These are phyloP conservation scores for Fusarium ramigenum DNA, from an alignment of 2,329 filamentous ascomycete genomes.

Conservation along the genomic window DNA sequence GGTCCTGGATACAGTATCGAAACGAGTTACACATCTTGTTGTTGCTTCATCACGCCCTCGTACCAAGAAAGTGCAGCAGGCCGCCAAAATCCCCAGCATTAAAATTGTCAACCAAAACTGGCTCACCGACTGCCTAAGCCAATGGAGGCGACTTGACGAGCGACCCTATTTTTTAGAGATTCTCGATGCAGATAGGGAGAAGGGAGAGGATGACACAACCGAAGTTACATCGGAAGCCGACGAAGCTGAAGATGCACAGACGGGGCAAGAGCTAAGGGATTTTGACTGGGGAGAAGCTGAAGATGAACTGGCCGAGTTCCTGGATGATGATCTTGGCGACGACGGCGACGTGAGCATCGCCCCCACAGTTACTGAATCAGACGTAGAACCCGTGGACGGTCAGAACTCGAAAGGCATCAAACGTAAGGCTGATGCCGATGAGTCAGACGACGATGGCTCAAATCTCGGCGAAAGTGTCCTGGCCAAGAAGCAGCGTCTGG, in stretches of 20 bases:
- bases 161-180: constrained; percentile 80
- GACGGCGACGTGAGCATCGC: constrained; percentile 51
- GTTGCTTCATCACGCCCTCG: constrained; percentile 76
- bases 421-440: constrained; percentile 48
- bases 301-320: constrained; percentile 79
- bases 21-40: constrained; percentile 77
- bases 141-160: constrained; percentile 85
- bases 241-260: constrained; percentile 45
- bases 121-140: constrained; percentile 84
- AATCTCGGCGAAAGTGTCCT: constrained; percentile 51
- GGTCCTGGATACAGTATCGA: constrained; percentile 65
- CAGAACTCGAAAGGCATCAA: constrained; percentile 45
- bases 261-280: constrained; percentile 58
- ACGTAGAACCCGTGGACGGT: constrained; percentile 44
- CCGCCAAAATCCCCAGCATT: constrained; percentile 79
- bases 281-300: constrained; percentile 73
- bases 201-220: constrained; percentile 44
- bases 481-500: constrained; percentile 62
- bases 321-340: constrained; percentile 64
- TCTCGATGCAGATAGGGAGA: constrained; percentile 71
- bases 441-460: constrained; percentile 48
- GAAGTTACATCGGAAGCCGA: constrained; percentile 46
- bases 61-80: constrained; percentile 91
- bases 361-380: constrained; percentile 39
- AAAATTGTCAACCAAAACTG: constrained; percentile 93